phyloP scores from a whole-genome alignment of 2,329 filamentous ascomycete species.

The Pseudonectria foliicola region DNA sequence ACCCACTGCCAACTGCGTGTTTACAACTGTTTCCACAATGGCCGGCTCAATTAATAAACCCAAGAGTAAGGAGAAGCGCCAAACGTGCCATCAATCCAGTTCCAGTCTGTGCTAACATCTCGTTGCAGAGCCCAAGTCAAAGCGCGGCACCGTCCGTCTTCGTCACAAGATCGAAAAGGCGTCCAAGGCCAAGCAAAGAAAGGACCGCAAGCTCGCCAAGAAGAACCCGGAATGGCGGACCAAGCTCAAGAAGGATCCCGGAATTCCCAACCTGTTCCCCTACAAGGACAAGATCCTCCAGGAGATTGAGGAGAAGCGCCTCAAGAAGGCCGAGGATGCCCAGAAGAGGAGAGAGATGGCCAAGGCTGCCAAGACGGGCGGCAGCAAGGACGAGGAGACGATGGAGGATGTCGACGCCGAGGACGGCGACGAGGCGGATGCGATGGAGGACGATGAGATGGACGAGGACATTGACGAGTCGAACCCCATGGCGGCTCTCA shows the following conservation, averaged over 20 bases:
- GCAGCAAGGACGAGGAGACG: conserved; percentile 36
- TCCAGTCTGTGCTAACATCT: background rate
- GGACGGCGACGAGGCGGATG: conserved; percentile 42
- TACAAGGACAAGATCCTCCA: conserved; percentile 94
- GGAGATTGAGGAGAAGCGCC: conserved; percentile 85
- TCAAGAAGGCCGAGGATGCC: conserved; percentile 73
- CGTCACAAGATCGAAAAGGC: conserved; percentile 95
- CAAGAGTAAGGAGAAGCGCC: conserved; percentile 35
- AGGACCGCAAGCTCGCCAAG: conserved; percentile 81
- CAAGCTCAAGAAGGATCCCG: conserved; percentile 93
- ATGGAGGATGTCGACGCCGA: conserved; percentile 39
- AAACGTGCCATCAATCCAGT: too few species aligned
- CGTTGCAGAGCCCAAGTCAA: conserved; percentile 78
- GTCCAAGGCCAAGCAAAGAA: conserved; percentile 82
- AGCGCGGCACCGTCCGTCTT: conserved; percentile 81
- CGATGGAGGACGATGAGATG: conserved; percentile 43
- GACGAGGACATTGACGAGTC: conserved; percentile 58
- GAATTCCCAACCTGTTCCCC: conserved; percentile 94
- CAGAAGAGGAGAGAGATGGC: conserved; percentile 64
- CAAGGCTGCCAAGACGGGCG: conserved; percentile 56
- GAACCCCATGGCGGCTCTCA: conserved; percentile 86
- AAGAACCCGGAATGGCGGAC: conserved; percentile 97
- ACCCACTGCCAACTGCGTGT: conserved; percentile 10
- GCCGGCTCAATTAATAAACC: conserved; percentile 49
- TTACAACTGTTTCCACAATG: conserved; percentile 30